Evolutionary conservation across 148 eudicot species (phyloP), one percentile per base, ranked within the genome.

Genomic region (Tetragonia tetragonoides): DNA sequence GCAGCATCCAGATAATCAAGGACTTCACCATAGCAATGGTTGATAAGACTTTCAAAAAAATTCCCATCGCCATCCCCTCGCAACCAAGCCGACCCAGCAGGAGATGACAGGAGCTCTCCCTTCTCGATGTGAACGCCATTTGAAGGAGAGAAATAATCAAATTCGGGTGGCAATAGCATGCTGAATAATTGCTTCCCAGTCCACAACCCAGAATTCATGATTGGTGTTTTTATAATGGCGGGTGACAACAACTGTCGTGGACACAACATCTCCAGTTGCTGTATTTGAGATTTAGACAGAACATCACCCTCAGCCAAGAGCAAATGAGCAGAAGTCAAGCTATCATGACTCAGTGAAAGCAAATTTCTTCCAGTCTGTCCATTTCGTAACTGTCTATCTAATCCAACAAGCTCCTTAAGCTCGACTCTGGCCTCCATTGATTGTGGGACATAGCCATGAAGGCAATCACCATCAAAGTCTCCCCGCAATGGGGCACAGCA

Each of bases 381-480:
- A 83, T 95, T 87, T 42, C 81, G 79, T 66, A 92, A 44, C 77
- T 95, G 99, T 68, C 72, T 85, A 72, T 87, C 86, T 68, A 95
- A 77, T 24, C 90, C 90, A 76, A 93, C 97, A 42, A 95, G 94
- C 85, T 95, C 97, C 23, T 70, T 83, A n/a, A 95, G 92, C 88
- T 95, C 99, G 34, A 88, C 85, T 74, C 97, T 79, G 14, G 90
- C 75, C 20, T 87, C 88, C n/a, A 91, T 77, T 7, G 97, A 91
- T 70, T 95, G 97, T 63, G 99, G 95, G 68, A 95, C 86, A 69
- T 85, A 95, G 7, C 97, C 99, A 70, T 95, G 99, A 72, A 92
- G 87, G 80, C 97, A 91, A 76, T 95, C 99, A 47, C 99, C 99
- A 61, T 95, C 99, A 68, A 95, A 95, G 80, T 95, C 99, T 20